A percentile compares a stretch with the other conserved stretches of the same genome.
These are phyloP conservation scores for Globisporangium polare DNA, from an alignment of 352 stramenopile genomes.

Conservation along the genomic window DNA sequence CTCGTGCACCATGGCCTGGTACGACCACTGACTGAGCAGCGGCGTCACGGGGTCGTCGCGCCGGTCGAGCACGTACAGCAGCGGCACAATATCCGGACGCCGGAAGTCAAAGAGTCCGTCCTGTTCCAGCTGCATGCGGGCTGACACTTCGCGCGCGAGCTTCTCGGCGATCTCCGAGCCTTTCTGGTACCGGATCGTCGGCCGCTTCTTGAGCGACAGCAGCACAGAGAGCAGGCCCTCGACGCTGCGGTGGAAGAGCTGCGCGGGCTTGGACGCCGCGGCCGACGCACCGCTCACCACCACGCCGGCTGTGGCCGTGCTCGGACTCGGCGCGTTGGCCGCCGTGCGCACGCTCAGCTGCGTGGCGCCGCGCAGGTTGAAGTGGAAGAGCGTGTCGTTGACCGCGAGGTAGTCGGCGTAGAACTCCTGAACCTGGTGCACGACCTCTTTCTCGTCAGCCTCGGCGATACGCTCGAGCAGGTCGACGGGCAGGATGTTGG, in stretches of 20 bases:
- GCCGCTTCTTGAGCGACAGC: slow-evolving; percentile 95
- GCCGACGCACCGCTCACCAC: slow-evolving; percentile 27
- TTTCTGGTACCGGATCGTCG: slow-evolving; percentile 95
- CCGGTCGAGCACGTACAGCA: slow-evolving; percentile 96
- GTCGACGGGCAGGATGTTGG: slow-evolving; percentile 93
- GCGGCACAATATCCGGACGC: slow-evolving; percentile 69
- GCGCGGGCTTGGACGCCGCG: slow-evolving; percentile 32
- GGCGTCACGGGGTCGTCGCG: slow-evolving; percentile 99
- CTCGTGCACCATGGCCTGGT: slow-evolving; percentile 99
- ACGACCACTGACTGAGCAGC: slow-evolving; percentile 97
- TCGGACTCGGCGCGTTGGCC: slow-evolving; percentile 20
- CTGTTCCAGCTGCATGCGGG: slow-evolving; percentile 90
- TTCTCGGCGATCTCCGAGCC: slow-evolving; percentile 91
- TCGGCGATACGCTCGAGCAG: slow-evolving; percentile 95
- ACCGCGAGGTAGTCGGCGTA: slow-evolving; percentile 98
- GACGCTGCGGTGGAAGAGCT: slow-evolving; percentile 91
- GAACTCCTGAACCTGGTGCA: slow-evolving; percentile 97
- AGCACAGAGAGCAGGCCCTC: slow-evolving; percentile 93
- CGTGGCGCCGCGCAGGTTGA: slow-evolving; percentile 86
- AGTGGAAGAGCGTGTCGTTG: slow-evolving; percentile 97
- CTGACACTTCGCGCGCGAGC: slow-evolving; percentile 92
- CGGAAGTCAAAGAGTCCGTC: slow-evolving; percentile 98
- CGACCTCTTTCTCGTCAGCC: slow-evolving; percentile 93
- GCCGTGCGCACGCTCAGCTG: slow-evolving; percentile 45
- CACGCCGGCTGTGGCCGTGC: slow-evolving; percentile 47